phyloP scores from a whole-genome alignment of 2,329 filamentous ascomycete species.

The Alternaria longipes region DNA sequence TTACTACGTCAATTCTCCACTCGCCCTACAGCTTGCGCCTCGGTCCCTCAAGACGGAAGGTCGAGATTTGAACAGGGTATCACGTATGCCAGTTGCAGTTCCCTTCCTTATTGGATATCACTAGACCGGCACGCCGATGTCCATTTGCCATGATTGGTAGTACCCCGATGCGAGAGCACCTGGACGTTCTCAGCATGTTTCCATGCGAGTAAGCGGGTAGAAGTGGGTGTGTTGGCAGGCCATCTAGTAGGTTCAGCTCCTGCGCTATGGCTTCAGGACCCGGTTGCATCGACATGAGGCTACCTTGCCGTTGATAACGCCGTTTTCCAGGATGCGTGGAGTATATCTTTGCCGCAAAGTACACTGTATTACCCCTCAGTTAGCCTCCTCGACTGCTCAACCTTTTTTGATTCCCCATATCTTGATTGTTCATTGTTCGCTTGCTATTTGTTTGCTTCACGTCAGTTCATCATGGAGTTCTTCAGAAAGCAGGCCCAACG shows the following conservation, averaged over 20 bases:
- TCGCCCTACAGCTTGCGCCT: slow-evolving; percentile 11
- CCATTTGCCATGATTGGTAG: slow-evolving; percentile 12
- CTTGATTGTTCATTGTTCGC: background rate
- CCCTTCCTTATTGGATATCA: slow-evolving; percentile 21
- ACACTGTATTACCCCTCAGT: background rate
- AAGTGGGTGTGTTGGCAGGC: slow-evolving; percentile 28
- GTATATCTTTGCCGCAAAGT: slow-evolving; percentile 17
- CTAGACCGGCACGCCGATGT: slow-evolving; percentile 8
- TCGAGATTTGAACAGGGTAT: slow-evolving; percentile 16
- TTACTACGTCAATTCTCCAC: slow-evolving; percentile 18
- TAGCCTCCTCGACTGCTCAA: background rate
- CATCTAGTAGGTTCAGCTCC: slow-evolving; percentile 26
- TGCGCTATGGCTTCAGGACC: slow-evolving; percentile 10
- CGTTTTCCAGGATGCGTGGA: background rate
- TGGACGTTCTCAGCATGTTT: slow-evolving; percentile 22
- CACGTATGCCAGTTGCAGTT: slow-evolving; percentile 18
- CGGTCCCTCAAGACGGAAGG: slow-evolving; percentile 30
- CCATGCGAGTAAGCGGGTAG: slow-evolving; percentile 14
- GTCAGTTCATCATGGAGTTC: slow-evolving; percentile 32
- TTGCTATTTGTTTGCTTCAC: background rate
- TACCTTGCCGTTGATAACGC: slow-evolving; percentile 10
- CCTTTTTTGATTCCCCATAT: background rate
- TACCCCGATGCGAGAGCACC: slow-evolving; percentile 8
- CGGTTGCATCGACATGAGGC: slow-evolving; percentile 4
- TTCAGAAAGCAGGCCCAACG: slow-evolving; percentile 26